phyloP scores from a whole-genome alignment of 345 rosid genomes.

The Punica granatum region DNA sequence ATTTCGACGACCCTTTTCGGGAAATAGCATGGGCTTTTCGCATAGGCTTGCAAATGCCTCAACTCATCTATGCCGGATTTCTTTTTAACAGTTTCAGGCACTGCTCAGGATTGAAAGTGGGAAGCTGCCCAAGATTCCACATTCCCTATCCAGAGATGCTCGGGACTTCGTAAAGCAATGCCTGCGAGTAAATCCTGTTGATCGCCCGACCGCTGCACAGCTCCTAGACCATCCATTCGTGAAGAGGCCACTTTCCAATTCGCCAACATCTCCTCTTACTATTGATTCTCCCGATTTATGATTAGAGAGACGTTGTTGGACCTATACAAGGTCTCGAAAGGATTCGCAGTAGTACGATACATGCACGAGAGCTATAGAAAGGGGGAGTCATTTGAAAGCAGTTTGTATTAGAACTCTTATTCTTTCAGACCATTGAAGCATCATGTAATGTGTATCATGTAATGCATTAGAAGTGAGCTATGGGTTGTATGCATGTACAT shows the following conservation, averaged over 20 bases:
- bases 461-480: no score
- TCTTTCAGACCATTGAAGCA: no score
- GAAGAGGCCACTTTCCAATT: constrained; percentile 5
- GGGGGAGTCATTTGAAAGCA: no score
- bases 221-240: constrained; percentile 20
- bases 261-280: not conserved
- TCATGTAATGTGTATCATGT: no score
- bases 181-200: constrained; percentile 18
- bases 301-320: not conserved
- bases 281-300: not conserved
- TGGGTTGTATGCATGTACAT: no score
- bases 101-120: constrained; percentile 23
- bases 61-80: not conserved
- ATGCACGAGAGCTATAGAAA: no score
- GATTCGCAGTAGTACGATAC: no score
- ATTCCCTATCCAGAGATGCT: constrained; percentile 15
- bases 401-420: no score
- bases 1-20: not conserved
- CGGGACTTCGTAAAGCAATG: constrained; percentile 20
- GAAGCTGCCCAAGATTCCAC: constrained; percentile 17
- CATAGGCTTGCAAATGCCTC: not conserved
- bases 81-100: constrained; percentile 19
- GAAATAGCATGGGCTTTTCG: not conserved
- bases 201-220: constrained; percentile 22
- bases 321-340: no score